These are phyloP conservation scores for Colletotrichum siamense DNA, from an alignment of 2,329 filamentous ascomycete genomes.

Conservation along the genomic window DNA sequence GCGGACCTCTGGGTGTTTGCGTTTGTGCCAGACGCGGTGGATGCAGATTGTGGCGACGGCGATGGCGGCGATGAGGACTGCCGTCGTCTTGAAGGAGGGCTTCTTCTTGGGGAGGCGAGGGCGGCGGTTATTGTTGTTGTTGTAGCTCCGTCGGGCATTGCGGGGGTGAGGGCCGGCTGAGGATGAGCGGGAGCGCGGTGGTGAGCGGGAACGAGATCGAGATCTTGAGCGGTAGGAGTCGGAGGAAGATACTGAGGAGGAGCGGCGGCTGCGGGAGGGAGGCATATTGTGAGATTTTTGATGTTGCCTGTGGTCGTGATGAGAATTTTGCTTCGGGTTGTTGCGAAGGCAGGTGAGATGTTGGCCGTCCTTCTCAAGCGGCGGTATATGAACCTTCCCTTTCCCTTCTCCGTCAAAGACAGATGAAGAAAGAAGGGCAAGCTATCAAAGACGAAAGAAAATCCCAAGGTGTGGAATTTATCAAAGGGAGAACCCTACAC, in stretches of 20 bases:
- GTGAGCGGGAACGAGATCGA: constrained; percentile 18
- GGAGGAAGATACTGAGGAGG: background rate
- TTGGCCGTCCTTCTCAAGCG: background rate
- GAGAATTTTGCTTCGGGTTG: background rate
- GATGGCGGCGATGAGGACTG: constrained; percentile 37
- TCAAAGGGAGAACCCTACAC: background rate
- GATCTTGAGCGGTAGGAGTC: background rate
- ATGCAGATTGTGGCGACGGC: constrained; percentile 38
- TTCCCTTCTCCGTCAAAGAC: background rate
- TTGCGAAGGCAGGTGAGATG: background rate
- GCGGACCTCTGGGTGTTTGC: constrained; percentile 31
- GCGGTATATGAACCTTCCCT: background rate
- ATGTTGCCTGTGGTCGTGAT: background rate
- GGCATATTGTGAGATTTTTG: background rate
- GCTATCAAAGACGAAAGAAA: background rate
- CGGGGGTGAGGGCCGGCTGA: constrained; percentile 12
- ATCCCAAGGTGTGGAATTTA: background rate
- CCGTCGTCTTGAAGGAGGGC: constrained; percentile 34
- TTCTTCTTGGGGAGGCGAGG: background rate
- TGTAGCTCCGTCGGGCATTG: background rate
- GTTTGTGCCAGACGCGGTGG: constrained; percentile 40
- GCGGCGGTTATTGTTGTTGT: background rate
- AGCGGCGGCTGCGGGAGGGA: background rate
- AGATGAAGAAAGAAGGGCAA: background rate
- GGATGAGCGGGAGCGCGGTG: constrained; percentile 22